A percentile compares a stretch with the other conserved stretches of the same genome.
phyloP scores from a whole-genome alignment of 306 rosid species.

The Fragaria vesca region DNA sequence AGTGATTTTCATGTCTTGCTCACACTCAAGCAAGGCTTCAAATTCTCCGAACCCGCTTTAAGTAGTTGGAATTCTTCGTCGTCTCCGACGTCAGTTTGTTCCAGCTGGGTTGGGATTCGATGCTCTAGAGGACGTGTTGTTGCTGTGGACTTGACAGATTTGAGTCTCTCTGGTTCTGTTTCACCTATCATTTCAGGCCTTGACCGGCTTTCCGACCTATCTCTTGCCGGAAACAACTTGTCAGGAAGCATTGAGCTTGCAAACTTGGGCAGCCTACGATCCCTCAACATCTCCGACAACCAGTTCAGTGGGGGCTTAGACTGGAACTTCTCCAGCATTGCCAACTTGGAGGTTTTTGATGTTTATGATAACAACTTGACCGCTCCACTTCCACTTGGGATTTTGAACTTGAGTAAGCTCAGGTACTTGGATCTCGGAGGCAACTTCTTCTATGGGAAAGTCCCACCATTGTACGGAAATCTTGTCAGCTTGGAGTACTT shows the following conservation, averaged over 20 bases:
- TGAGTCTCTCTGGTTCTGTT: slow-evolving; percentile 57
- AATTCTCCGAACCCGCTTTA: slow-evolving; percentile 53
- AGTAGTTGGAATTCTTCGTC: slow-evolving; percentile 51
- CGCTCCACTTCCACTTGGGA: slow-evolving; percentile 55
- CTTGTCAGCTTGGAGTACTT: slow-evolving; percentile 59
- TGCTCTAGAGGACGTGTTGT: slow-evolving; percentile 62
- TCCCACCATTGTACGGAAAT: slow-evolving; percentile 61
- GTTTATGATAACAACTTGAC: slow-evolving; percentile 78
- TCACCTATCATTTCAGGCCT: slow-evolving; percentile 58
- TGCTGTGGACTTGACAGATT: slow-evolving; percentile 58
- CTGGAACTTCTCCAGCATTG: slow-evolving; percentile 57
- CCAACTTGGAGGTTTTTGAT: slow-evolving; percentile 63
- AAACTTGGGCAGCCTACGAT: slow-evolving; percentile 49
- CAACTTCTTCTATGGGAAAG: slow-evolving; percentile 59
- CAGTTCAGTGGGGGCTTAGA: slow-evolving; percentile 56
- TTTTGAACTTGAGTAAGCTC: slow-evolving; percentile 49
- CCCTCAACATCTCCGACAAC: slow-evolving; percentile 77
- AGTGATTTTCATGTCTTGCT: slow-evolving; percentile 60
- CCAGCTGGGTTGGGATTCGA: slow-evolving; percentile 57
- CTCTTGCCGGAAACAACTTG: slow-evolving; percentile 75
- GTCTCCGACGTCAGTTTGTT: slow-evolving; percentile 56
- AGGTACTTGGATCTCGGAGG: slow-evolving; percentile 77
- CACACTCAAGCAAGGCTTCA: slow-evolving; percentile 56
- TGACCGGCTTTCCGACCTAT: slow-evolving; percentile 56
- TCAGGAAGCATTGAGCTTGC: slow-evolving; percentile 54